Evolutionary conservation across 345 rosid genomes (phyloP), one percentile per base, ranked within the genome.

Genomic region (Barbarea vulgaris): DNA sequence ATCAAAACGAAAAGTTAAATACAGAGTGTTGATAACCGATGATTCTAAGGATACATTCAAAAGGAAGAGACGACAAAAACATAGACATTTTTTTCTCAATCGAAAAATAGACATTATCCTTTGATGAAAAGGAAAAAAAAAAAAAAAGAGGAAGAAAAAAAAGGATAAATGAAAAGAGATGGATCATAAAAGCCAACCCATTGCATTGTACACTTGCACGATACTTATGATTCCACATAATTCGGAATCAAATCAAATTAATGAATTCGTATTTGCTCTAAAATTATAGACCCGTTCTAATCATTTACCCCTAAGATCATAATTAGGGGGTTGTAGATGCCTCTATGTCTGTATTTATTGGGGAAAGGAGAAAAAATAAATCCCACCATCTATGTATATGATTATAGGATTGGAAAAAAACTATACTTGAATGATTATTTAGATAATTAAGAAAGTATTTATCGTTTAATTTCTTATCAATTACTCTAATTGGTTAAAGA

Each of bases 181-280:
- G 30, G 56, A 73, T 53, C 70, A 42, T 42, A 73, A 73, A 73
- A 64, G 77, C 71, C 77, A 74, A 60, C 63, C 53, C 53, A 51
- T 72, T 39, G 52, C 44, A 47, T 37, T 59, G 3, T 31, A 59
- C 75, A 72, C 62, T 72, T 72, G 77, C 70, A 52, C 70, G 69
- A 73, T 64, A n/a, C 28, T 22, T 64, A 22, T 15, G 31, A 39
- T 73, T 64, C 77, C 57, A 73, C 36, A 73, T 41, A 41, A 54
- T 30, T 69, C 18, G 74, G 65, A 69, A 42, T 44, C 9, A 44
- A 41, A 44, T 13, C n/a, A 44, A 6, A 42, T 42, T 4, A 42
- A 44, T 44, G 30, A 56, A 34, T 53, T 69, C 15, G 3, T 27
- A 18, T 56, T 4, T n/a, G 10, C 41, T 52, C 27, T 18, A 10